Base-by-base conservation (phyloP, 2,329 filamentous ascomycete genomes). In the Leptographium wingfieldii region DNA sequence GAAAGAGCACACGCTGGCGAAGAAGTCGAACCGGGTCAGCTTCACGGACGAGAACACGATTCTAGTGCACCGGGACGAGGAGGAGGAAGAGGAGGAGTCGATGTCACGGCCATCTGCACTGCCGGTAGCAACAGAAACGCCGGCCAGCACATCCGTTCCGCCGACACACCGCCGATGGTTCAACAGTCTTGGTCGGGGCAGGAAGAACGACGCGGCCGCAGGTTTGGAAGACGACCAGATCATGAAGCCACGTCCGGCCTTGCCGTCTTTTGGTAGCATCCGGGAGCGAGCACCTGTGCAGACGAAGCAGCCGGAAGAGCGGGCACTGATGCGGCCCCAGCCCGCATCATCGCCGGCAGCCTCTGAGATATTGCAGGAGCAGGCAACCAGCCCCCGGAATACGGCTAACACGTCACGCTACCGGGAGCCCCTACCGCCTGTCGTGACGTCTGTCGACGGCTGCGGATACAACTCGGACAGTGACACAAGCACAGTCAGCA, bases 181-280 rank as follows among this genome's bases (percentile, higher is more conserved):
- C 46, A 76, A 71, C 65, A 75, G 73, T 59, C 72, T 82, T 27
- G 75, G 74, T 4, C 74, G 73, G 55, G 70, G 72, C 52, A 78
- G 79, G 66, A 80, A 80, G 68, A 80, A 79, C 65, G 80, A 81
- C 5, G 67, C 66, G 0, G 58, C 73, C 19, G 62, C 71, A 12
- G 64, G 77, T 2, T 3, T 27, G 38, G 74, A 84, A 14, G 82
- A 87, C 35, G 83, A 87, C 51, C 80, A 85, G 62, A 73, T 83
- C 16, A 89, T 90, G 85, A 83, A 83, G 65, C 88, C 88, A n/a
- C 76, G 87, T 38, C 87, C 88, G 7, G 84, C 83, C 1, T 73
- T 92, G 46, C 88, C 88, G 1, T 85, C 80, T 1, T 92, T 92
- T 69, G 87, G 87, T 22, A 91, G 88, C 67, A 77, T 92, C 27